Percentiles rank a stretch among this genome's conserved stretches.
Conservation (phyloP, 2,329 filamentous ascomycete species). For the Fusarium mexicanum region DNA sequence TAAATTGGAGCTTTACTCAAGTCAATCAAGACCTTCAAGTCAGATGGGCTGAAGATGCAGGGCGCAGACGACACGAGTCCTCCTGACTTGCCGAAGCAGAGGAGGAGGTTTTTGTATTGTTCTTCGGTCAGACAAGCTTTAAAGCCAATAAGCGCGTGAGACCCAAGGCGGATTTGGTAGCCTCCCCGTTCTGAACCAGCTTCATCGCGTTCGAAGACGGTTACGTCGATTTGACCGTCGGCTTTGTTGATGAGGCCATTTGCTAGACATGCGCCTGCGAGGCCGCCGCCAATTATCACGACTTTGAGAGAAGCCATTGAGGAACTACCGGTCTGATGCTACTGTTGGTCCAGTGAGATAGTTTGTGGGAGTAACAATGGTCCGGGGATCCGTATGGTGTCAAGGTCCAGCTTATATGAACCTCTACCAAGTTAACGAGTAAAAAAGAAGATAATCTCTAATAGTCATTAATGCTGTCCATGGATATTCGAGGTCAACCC, state of each 20-base stretch:
- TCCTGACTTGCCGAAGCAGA: not conserved
- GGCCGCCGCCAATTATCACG: not conserved
- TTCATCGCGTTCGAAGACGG: not conserved
- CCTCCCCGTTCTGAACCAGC: not conserved
- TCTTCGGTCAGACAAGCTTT: not conserved
- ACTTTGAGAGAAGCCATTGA: not conserved
- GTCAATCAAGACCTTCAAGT: not conserved
- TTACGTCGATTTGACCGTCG: not conserved
- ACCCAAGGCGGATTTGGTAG: not conserved
- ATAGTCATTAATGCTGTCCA: too few relatives aligned
- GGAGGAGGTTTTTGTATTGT: fast-evolving
- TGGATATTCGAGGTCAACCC: too few relatives aligned
- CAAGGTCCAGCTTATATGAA: too few relatives aligned
- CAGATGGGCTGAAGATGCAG: not conserved
- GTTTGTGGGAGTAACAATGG: not conserved
- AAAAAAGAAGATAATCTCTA: too few relatives aligned
- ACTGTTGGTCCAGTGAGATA: too few relatives aligned
- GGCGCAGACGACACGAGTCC: not conserved
- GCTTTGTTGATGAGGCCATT: not conserved
- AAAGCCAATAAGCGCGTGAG: not conserved
- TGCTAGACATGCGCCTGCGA: not conserved
- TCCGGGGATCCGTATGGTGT: too few relatives aligned
- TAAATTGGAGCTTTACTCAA: not conserved
- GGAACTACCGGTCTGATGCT: fast-evolving
- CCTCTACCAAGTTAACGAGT: too few relatives aligned